These are phyloP conservation scores for Spathaspora sp. DNA, from an alignment of 1,139 yeast species.

Conservation along the genomic window DNA sequence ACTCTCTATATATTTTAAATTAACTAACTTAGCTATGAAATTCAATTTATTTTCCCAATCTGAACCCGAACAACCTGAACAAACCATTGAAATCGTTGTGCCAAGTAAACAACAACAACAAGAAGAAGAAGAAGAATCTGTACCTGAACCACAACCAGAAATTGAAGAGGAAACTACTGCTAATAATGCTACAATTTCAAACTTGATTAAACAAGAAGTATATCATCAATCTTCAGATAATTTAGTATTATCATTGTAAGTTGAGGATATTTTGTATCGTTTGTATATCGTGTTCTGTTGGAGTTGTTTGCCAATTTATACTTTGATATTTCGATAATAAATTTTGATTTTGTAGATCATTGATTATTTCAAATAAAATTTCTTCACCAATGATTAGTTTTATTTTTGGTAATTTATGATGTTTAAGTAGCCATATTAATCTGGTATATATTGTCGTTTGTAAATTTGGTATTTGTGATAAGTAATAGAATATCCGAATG, in stretches of 20 bases:
- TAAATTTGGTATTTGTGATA: slow-evolving; percentile 16
- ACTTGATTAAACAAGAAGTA: slow-evolving; percentile 22
- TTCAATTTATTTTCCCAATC: slow-evolving; percentile 2
- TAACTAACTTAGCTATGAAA: slow-evolving; percentile 1
- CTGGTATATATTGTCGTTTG: slow-evolving; percentile 22
- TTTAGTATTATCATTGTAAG: slow-evolving; percentile 20
- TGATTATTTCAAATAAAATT: slow-evolving; percentile 31
- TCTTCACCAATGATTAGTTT: slow-evolving; percentile 30
- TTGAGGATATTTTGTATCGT: slow-evolving; percentile 4
- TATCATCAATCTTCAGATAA: slow-evolving; percentile 31
- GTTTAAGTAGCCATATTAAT: slow-evolving; percentile 28
- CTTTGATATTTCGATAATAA: slow-evolving; percentile 7
- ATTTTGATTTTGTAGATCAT: slow-evolving; percentile 17
- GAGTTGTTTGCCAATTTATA: slow-evolving; percentile 22
- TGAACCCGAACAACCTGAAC: not conserved
- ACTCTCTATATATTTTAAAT: not conserved
- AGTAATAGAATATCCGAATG: slow-evolving; percentile 35
- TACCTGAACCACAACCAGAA: not conserved
- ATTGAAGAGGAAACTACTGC: not conserved
- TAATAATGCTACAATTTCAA: slow-evolving; percentile 9
- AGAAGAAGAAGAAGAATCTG: not conserved
- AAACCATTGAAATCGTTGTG: too few relatives aligned
- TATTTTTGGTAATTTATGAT: slow-evolving; percentile 29
- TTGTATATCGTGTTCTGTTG: slow-evolving; percentile 6
- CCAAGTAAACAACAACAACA: slow-evolving; percentile 2